Evolutionary conservation across 345 rosid genomes (phyloP).

Genomic region (Lagerstroemia speciosa): DNA sequence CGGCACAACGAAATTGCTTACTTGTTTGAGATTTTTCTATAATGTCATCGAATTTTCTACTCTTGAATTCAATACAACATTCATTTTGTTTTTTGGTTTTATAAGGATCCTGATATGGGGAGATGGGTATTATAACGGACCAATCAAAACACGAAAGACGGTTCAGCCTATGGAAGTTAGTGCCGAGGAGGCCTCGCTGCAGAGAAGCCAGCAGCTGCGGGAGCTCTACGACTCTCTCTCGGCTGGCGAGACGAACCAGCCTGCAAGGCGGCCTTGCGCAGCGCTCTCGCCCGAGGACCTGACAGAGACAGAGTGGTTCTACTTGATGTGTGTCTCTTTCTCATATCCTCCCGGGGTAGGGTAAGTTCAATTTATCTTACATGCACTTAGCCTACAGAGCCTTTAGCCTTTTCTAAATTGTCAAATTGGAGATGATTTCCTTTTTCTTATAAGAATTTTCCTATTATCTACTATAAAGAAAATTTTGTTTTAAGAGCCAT

Average conservation of each 20-base stretch:
- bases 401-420: not conserved
- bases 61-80: too few relatives aligned
- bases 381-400: not conserved
- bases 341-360: constrained; percentile 73
- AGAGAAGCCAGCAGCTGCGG: constrained; percentile 89
- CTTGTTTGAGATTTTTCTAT: too few relatives aligned
- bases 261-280: constrained; percentile 63
- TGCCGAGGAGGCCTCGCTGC: constrained; percentile 81
- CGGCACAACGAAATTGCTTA: not conserved
- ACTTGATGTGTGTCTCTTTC: constrained; percentile 94
- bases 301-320: constrained; percentile 96
- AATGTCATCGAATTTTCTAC: too few relatives aligned
- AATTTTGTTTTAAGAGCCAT: not conserved
- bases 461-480: not conserved
- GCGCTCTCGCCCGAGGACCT: constrained; percentile 92
- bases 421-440: not conserved
- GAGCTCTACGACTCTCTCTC: constrained; percentile 84
- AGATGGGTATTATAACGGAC: constrained; percentile 94
- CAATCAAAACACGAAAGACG: constrained; percentile 93
- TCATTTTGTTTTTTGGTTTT: not conserved
- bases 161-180: constrained; percentile 88
- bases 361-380: constrained; percentile 32
- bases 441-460: not conserved
- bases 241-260: constrained; percentile 66
- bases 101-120: constrained; percentile 79